Percentiles rank a stretch among this genome's conserved stretches.
Conservation (phyloP, 2,329 filamentous ascomycete species). For the Chalaropsis ovoidea region DNA sequence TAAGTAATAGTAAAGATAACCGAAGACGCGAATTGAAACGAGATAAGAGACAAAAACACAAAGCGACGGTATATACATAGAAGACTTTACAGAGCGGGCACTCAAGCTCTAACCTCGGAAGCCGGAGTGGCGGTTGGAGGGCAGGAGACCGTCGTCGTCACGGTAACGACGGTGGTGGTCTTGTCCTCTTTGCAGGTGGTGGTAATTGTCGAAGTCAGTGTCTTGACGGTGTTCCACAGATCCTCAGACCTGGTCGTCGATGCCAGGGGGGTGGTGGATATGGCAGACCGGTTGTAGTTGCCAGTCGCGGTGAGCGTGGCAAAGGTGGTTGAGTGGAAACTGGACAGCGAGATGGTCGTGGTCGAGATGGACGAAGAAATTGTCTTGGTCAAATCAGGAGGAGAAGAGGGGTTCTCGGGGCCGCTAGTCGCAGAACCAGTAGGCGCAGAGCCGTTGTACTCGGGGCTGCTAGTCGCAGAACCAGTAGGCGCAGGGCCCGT, state of each 20-base stretch:
- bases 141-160: background rate
- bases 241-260: background rate
- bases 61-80: background rate
- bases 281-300: background rate
- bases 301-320: constrained; percentile 6
- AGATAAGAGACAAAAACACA: background rate
- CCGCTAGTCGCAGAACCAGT: background rate
- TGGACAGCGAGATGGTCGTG: background rate
- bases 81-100: background rate
- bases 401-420: background rate
- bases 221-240: background rate
- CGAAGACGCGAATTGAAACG: background rate
- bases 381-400: background rate
- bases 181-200: background rate
- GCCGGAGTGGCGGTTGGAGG: background rate
- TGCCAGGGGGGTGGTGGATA: background rate
- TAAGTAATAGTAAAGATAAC: background rate
- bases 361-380: background rate
- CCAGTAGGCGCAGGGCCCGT: background rate
- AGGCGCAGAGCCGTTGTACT: background rate
- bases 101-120: background rate
- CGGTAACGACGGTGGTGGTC: background rate
- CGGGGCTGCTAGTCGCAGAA: background rate
- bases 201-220: background rate
- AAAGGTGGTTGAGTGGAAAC: background rate